Evolutionary conservation across 2,329 filamentous ascomycete genomes (phyloP).

Genomic region (Colletotrichum musae): DNA sequence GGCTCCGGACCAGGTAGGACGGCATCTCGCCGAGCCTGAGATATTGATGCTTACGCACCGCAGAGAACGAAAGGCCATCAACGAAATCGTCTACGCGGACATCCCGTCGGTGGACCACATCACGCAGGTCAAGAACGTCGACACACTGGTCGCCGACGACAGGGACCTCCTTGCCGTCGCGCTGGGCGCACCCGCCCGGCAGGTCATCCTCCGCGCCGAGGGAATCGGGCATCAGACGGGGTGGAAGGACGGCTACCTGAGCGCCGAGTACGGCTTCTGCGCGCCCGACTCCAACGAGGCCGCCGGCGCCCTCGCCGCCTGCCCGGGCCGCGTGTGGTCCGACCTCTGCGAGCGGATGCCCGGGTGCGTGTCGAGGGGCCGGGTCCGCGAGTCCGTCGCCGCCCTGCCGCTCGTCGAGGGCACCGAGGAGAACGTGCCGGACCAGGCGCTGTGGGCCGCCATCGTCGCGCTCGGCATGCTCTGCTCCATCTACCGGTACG

Average conservation of each 20-base stretch:
- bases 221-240: conserved; percentile 65
- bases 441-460: conserved; percentile 67
- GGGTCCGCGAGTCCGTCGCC: conserved; percentile 65
- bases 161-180: conserved; percentile 66
- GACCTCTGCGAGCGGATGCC: conserved; percentile 69
- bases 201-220: conserved; percentile 67
- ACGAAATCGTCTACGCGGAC: conserved; percentile 62
- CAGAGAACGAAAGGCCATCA: conserved; percentile 63
- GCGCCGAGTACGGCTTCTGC: conserved; percentile 66
- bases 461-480: conserved; percentile 67
- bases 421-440: conserved; percentile 64
- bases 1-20: conserved; percentile 58
- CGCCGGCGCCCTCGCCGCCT: conserved; percentile 60
- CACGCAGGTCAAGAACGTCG: conserved; percentile 60
- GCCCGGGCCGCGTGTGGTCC: conserved; percentile 67
- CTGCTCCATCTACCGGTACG: conserved; percentile 68
- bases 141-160: conserved; percentile 62
- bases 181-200: conserved; percentile 67
- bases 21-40: not conserved
- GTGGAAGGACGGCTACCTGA: conserved; percentile 68
- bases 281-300: conserved; percentile 66
- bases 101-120: conserved; percentile 58
- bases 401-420: conserved; percentile 64
- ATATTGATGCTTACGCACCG: not conserved
- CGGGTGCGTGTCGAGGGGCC: conserved; percentile 63